Percentiles rank a stretch among this genome's conserved stretches.
Evolutionary conservation across 2,329 filamentous ascomycete species (phyloP).

Genomic region (Alternaria ventricosa): DNA sequence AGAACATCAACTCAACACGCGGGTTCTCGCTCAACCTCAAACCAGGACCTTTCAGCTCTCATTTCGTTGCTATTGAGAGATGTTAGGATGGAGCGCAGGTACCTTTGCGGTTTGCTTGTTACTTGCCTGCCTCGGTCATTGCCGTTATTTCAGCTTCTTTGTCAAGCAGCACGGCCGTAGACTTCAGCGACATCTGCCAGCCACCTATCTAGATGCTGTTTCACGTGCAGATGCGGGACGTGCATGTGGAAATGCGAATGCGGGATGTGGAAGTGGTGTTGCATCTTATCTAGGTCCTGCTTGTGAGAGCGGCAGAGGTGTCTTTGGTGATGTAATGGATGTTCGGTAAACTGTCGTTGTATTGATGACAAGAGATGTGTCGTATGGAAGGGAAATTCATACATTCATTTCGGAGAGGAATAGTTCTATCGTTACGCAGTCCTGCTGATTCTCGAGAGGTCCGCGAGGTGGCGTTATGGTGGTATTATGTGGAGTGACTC

Average conservation of each 20-base stretch:
- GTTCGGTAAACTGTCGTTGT: neutral
- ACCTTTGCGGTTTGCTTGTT: neutral
- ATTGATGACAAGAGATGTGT: neutral
- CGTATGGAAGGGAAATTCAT: neutral
- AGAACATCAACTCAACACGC: neutral
- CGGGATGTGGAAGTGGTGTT: neutral
- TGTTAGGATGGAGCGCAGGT: neutral
- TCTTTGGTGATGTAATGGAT: neutral
- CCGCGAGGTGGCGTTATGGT: neutral
- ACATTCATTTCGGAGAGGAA: neutral
- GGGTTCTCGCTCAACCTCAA: neutral
- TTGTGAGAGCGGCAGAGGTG: neutral
- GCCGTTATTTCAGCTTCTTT: neutral
- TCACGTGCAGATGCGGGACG: neutral
- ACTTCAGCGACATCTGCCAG: constrained; percentile 10
- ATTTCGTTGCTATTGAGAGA: neutral
- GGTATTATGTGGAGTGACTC: neutral
- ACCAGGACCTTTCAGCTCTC: neutral
- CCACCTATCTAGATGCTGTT: constrained; percentile 7
- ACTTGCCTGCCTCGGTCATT: neutral
- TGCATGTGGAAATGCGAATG: neutral
- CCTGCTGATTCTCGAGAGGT: neutral
- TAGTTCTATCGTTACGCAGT: neutral
- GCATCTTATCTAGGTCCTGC: neutral
- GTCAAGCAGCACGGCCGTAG: constrained; percentile 4